phyloP scores from a whole-genome alignment of 495 filamentous ascomycete genomes.

The Aspergillus bertholletiae region DNA sequence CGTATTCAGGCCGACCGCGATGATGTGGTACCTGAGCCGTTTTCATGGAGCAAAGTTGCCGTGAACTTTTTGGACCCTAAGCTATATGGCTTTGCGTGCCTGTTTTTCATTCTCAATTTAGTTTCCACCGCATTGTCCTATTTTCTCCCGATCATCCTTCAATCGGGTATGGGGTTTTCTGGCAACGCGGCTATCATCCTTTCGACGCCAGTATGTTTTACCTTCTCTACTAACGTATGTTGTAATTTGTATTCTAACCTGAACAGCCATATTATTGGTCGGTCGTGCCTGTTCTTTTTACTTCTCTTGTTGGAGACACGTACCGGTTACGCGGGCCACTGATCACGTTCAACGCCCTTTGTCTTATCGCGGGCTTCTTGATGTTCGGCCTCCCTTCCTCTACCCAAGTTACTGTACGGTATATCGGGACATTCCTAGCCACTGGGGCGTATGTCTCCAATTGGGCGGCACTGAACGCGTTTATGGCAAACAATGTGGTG shows the following conservation, averaged over 20 bases:
- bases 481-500: conserved; percentile 67
- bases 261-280: conserved; percentile 70
- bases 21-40: conserved; percentile 60
- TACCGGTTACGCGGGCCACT: conserved; percentile 62
- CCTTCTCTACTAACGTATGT: not conserved
- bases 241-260: not conserved
- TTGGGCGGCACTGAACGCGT: conserved; percentile 74
- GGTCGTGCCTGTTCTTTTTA: conserved; percentile 65
- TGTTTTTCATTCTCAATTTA: conserved; percentile 74
- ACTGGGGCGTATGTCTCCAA: conserved; percentile 78
- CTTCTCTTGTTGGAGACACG: conserved; percentile 65
- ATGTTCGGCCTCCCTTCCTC: conserved; percentile 64
- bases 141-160: conserved; percentile 69
- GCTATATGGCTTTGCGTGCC: conserved; percentile 66
- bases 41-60: conserved; percentile 56
- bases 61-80: conserved; percentile 63
- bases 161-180: conserved; percentile 69
- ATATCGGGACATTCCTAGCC: conserved; percentile 70
- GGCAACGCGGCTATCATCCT: conserved; percentile 64
- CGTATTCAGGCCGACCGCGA: conserved; percentile 62
- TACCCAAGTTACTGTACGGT: conserved; percentile 63
- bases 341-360: conserved; percentile 70
- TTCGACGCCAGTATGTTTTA: conserved; percentile 53
- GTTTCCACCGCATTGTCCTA: conserved; percentile 67
- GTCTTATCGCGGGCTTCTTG: conserved; percentile 67